Evolutionary conservation across 139 green algal species (phyloP), one percentile per base, ranked within the genome.

Genomic region (Auxenochlorella pyrenoidosa): DNA sequence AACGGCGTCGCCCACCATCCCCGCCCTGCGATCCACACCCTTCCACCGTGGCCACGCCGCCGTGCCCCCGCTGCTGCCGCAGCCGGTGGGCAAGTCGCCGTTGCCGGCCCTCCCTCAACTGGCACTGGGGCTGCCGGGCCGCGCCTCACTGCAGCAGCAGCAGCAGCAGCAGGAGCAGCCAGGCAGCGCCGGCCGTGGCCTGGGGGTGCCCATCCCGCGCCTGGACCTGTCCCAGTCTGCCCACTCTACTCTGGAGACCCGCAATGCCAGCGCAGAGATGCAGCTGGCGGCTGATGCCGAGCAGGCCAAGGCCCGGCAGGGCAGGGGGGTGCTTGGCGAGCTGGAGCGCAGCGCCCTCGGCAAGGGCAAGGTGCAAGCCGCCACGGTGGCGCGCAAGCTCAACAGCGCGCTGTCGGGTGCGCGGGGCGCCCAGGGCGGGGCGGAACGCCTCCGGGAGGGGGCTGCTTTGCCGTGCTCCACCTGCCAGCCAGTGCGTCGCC

Each of bases 341-440:
- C 79, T 93, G 83, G 88, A 92, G 86, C 40, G 71, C 38, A 60
- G 47, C n/a, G 83, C 73, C 32, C 75, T 90, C 70, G 87, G 66
- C 78, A 91, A 86, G 75, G 90, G 90, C 75, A 91, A 90, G 59
- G 90, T 92, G 87, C 90, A 92, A 82, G 90, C 89, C 1, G 89
- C 76, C 30, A 36, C 47, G 34, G 26, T 36, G 38, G 13, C 70
- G 65, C 71, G 79, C 44, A 70, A 51, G 63, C 34, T 77, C 38
- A 70, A 65, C 59, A 76, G 70, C 47, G 40, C 78, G 38, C 51
- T 86, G 65, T 86, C 82, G 30, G 82, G 82, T 79, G 66, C 26
- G n/a, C 3, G 59, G 40, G 32, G 32, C 24, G 32, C 24, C 36
- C 0, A 19, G 19, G 40, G 30, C 22, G 22, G n/a, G n/a, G n/a